Evolutionary conservation across 768 basidiomycete genomes (phyloP), one percentile per base, ranked within the genome.

Genomic region (Suillus subalutaceus): DNA sequence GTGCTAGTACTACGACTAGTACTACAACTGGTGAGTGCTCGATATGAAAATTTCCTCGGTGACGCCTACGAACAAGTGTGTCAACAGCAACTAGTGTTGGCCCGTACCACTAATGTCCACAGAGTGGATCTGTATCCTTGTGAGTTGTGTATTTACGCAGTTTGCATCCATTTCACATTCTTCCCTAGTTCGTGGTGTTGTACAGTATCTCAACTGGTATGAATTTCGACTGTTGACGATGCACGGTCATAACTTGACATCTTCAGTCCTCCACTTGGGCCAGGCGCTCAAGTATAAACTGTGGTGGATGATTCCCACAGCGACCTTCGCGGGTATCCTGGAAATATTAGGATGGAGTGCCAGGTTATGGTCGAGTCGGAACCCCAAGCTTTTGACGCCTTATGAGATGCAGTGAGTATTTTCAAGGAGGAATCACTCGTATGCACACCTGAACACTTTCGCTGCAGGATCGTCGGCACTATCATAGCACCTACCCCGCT

Each of bases 281-380:
- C 84, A 88, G 74, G 79, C 83, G 0, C 58, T 79, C 1, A 74
- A 73, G 50, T 84, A 75, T 69, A 79, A 80, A 10, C 74, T 81
- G 62, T 87, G 86, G 83, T 89, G 83, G 82, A 68, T 88, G 12
- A 37, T 86, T 52, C 81, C 82, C 0, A 88, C 88, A 0, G 79
- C 79, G 10, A 74, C 79, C n/a, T 69, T 86, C 0, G 81, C 83
- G 55, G 86, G 85, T 10, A 20, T 83, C 1, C 71, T 83, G 15
- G 89, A 90, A 70, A 71, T 84, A 8, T 65, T 84, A 4, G 88
- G 88, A 0, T 90, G 88, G 89, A 69, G 73, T 15, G 88, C 79
- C 2, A 74, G 88, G 23, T 71, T 87, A 5, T 88, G 85, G 87
- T 85, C 83, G 9, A 82, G 77, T 52, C 61, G 66, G 38, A 71